Conservation (phyloP, 1,139 yeast species). For the Kurtzmaniella natalensis region DNA sequence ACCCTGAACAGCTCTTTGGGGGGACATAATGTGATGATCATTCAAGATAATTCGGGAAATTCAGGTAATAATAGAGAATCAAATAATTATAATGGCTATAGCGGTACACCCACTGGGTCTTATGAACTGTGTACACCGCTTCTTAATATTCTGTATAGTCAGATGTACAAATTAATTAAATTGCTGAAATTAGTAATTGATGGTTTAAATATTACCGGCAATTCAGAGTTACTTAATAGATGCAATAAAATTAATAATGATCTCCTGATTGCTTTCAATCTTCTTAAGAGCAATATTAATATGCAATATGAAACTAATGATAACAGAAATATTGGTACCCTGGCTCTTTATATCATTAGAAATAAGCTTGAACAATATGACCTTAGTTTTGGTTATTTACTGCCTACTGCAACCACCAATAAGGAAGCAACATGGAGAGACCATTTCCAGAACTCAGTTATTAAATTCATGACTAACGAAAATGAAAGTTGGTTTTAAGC, state of each 20-base stretch:
- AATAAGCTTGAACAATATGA: conserved; percentile 23
- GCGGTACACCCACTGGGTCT: no score
- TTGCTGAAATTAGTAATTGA: conserved; percentile 34
- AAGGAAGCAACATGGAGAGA: conserved; percentile 24
- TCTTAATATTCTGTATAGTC: conserved; percentile 31
- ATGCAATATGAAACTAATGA: conserved; percentile 5
- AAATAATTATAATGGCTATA: not conserved
- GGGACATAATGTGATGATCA: conserved; percentile 1
- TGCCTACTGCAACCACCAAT: conserved; percentile 6
- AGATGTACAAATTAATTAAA: conserved; percentile 32
- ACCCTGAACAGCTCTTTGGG: not conserved
- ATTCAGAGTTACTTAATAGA: conserved; percentile 25
- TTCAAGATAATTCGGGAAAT: conserved; percentile 5
- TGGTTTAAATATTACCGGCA: conserved; percentile 18
- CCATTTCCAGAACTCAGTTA: conserved; percentile 20
- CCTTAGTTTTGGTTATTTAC: conserved; percentile 21
- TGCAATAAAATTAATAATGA: conserved; percentile 36
- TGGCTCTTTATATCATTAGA: conserved; percentile 20
- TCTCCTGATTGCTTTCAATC: conserved; percentile 32
- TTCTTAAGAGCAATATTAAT: conserved; percentile 27
- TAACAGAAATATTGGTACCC: conserved; percentile 15
- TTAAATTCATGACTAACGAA: conserved; percentile 33
- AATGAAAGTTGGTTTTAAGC: conserved; percentile 36
- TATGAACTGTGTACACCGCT: conserved; percentile 26
- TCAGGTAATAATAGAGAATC: conserved; percentile 1